Conservation (phyloP, 768 basidiomycete species). For the Russula brevipes region DNA sequence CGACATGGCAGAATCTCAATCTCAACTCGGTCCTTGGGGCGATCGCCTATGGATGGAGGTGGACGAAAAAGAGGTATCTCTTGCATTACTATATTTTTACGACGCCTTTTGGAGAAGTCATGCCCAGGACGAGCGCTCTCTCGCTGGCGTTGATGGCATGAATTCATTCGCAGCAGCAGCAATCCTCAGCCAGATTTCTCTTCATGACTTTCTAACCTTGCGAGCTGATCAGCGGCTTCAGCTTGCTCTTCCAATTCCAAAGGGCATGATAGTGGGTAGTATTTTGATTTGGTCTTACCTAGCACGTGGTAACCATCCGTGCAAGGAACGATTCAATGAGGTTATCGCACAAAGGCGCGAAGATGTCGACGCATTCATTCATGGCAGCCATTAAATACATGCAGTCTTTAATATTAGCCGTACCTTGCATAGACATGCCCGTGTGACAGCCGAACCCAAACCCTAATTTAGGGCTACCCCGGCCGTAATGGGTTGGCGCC, state of each 20-base stretch:
- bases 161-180: conserved; percentile 66
- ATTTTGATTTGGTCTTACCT: neutral
- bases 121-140: conserved; percentile 54
- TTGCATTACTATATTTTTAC: neutral
- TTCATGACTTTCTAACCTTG: conserved; percentile 49
- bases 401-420: neutral
- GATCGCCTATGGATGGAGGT: conserved; percentile 51
- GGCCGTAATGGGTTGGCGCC: neutral
- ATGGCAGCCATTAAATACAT: conserved; percentile 50
- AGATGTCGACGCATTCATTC: conserved; percentile 2
- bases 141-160: conserved; percentile 56
- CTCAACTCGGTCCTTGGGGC: conserved; percentile 41
- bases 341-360: conserved; percentile 17
- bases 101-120: neutral
- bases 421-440: neutral
- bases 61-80: conserved; percentile 46
- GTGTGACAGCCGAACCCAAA: neutral
- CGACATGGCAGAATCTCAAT: conserved; percentile 48
- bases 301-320: neutral
- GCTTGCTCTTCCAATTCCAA: conserved; percentile 12
- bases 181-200: conserved; percentile 49
- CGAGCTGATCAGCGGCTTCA: conserved; percentile 18
- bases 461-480: conserved; percentile 11
- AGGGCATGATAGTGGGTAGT: conserved; percentile 20
- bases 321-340: conserved; percentile 21